Evolutionary conservation across 441 rosid genomes (phyloP), one percentile per base, ranked within the genome.

Genomic region (Erysimum cheiri): DNA sequence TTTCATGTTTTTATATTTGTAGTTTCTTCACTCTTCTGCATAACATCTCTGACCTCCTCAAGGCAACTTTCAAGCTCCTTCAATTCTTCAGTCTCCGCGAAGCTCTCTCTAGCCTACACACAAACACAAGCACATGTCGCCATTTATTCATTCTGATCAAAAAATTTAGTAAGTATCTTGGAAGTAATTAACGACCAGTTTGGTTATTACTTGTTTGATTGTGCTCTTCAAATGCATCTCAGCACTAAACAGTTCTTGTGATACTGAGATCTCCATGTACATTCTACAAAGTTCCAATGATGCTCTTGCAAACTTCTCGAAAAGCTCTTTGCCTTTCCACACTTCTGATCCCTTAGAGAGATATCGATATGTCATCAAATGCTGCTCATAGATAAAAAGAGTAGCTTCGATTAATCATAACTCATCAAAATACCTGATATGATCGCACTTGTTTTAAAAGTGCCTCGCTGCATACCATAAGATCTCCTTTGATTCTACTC

Each of bases 401-500:
- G 39, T 35, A 8, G 8, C 12, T 67, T 33, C 8, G 36, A 11
- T n/a, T 1, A 22, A 22, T 13, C 15, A 28, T 54, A 35, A 49
- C 22, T 9, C 43, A 10, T 40, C 26, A 9, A 35, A 2, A 75
- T 82, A 95, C 95, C 97, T 95, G 98, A 84, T 90, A 95, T 13
- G 95, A 83, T 79, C 97, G 83, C 75, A 95, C 96, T 90, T 95
- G 97, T 85, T 95, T 95, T 73, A 92, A 75, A 39, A 92, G 81
- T 35, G 97, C 96, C 82, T 95, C 99, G 57, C 91, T 78, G 84
- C 96, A 92, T 89, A 89, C 88, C 64, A 84, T 76, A 46, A 90
- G 92, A 81, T 92, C 96, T 72, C 98, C 98, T 80, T 87, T 87
- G 70, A 85, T 77, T 83, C 85, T 92, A 70, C 88, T 89, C 96